Evolutionary conservation across 2,329 filamentous ascomycete species (phyloP).

Genomic region (Colletotrichum lentis): DNA sequence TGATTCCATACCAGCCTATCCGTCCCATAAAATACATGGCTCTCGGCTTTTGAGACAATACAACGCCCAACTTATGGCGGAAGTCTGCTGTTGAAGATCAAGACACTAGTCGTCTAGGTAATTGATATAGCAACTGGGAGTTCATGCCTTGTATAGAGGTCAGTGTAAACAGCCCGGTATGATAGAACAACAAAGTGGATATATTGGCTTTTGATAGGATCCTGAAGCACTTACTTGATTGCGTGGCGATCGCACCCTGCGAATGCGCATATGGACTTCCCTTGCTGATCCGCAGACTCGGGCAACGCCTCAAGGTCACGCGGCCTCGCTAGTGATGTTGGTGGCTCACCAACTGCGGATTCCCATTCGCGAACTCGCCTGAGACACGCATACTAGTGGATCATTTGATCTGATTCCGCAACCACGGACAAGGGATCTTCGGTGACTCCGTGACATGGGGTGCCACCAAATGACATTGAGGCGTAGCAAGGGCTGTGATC

Average conservation of each 20-base stretch:
- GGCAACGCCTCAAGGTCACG: not conserved
- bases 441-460: not conserved
- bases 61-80: no score
- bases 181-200: no score
- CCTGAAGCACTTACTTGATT: not conserved
- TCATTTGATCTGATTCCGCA: not conserved
- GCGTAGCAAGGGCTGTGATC: no score
- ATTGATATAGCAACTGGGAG: no score
- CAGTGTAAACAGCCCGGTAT: not conserved
- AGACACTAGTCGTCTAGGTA: no score
- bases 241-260: no score
- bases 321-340: not conserved
- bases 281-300: not conserved
- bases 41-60: no score
- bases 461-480: not conserved
- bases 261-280: not conserved
- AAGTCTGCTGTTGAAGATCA: no score
- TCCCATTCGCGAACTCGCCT: not conserved
- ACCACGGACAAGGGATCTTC: not conserved
- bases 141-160: no score
- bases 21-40: no score
- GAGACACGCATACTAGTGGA: not conserved
- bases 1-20: no score
- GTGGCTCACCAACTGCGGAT: not conserved
- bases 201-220: not conserved